Percentiles rank a stretch among this genome's conserved stretches.
Conservation (phyloP, 331 rosid genomes). For the Quercus lobata region DNA sequence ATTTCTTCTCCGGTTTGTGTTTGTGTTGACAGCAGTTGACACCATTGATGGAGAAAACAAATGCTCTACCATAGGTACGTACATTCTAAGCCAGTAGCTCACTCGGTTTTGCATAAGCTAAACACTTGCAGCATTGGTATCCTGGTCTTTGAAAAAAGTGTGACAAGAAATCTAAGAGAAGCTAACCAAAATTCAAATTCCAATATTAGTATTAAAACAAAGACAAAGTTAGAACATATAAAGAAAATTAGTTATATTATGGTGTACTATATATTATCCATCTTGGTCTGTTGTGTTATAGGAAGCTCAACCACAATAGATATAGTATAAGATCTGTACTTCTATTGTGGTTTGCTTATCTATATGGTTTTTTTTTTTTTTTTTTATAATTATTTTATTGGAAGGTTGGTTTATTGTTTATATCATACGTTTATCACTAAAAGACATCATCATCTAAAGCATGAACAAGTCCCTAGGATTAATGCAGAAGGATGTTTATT, state of each 20-base stretch:
- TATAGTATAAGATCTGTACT: no score
- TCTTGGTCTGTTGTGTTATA: no score
- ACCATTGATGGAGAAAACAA: constrained; percentile 85
- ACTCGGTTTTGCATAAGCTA: no score
- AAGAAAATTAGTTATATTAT: no score
- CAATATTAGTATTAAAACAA: constrained; percentile 1
- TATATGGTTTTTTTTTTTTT: no score
- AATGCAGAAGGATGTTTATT: constrained; percentile 17
- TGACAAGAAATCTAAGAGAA: not conserved
- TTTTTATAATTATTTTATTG: no score
- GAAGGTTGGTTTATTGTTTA: not conserved
- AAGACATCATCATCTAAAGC: no score
- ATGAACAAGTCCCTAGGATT: not conserved
- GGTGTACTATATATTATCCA: no score
- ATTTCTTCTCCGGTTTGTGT: constrained; percentile 84
- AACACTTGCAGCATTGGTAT: no score
- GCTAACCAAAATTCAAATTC: constrained; percentile 9
- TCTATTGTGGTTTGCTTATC: no score
- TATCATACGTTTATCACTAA: not conserved
- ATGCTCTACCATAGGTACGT: constrained; percentile 85
- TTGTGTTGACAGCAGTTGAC: constrained; percentile 88
- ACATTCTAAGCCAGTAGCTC: not conserved
- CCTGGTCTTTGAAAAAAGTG: not conserved
- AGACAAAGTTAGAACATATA: not conserved
- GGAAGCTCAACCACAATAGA: no score